Evolutionary conservation across 352 stramenopile genomes (phyloP).

Genomic region (Phytophthora litchii): DNA sequence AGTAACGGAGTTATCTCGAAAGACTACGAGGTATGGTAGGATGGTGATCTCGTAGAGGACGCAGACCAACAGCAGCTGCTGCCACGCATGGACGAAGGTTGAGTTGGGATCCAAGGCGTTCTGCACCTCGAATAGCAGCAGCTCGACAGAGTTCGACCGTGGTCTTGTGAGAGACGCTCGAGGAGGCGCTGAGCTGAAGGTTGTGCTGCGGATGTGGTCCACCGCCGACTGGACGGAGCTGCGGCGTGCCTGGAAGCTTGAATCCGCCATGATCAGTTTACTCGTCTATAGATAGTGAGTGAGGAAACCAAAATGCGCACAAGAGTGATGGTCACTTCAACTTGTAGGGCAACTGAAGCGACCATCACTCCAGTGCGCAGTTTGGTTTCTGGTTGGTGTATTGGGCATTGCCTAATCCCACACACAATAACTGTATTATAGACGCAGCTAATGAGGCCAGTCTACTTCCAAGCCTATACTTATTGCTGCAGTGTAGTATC

Average conservation of each 20-base stretch:
- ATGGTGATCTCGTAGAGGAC: slow-evolving; percentile 64
- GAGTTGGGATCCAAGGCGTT: slow-evolving; percentile 71
- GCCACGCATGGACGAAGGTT: slow-evolving; percentile 54
- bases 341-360: too few species aligned
- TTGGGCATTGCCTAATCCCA: too few species aligned
- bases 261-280: too few species aligned
- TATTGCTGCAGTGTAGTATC: too few species aligned
- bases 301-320: slow-evolving; percentile 7
- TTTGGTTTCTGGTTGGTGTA: too few species aligned
- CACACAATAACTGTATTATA: too few species aligned
- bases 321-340: slow-evolving; percentile 37
- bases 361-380: too few species aligned
- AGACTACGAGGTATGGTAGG: slow-evolving; percentile 58
- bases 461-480: too few species aligned
- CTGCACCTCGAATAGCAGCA: slow-evolving; percentile 50
- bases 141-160: slow-evolving; percentile 60
- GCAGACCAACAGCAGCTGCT: slow-evolving; percentile 56
- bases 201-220: slow-evolving; percentile 21
- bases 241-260: slow-evolving; percentile 12
- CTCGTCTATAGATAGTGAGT: slow-evolving; percentile 16
- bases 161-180: slow-evolving; percentile 38
- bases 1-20: slow-evolving; percentile 22
- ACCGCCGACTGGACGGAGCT: slow-evolving; percentile 20
- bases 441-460: too few species aligned
- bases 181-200: slow-evolving; percentile 7